Percentiles rank a stretch among this genome's conserved stretches.
Evolutionary conservation across 768 basidiomycete species (phyloP).

Genomic region (Mycena vulgaris): DNA sequence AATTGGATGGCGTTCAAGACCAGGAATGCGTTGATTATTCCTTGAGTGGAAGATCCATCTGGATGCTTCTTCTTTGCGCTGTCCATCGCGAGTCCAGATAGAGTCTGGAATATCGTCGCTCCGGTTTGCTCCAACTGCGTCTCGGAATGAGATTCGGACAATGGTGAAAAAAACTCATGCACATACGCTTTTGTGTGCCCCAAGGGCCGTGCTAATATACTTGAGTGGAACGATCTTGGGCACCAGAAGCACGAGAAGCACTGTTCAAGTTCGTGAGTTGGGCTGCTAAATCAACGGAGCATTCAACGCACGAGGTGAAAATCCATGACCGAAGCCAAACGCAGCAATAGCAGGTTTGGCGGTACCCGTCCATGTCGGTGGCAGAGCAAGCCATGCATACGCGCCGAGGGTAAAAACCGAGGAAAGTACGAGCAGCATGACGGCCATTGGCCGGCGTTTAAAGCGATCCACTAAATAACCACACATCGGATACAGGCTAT

Average conservation of each 20-base stretch:
- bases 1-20: constrained; percentile 72
- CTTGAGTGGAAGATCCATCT: constrained; percentile 36
- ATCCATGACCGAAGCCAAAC: constrained; percentile 81
- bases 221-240: constrained; percentile 79
- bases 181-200: constrained; percentile 84
- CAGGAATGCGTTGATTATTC: constrained; percentile 32
- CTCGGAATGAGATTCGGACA: neutral
- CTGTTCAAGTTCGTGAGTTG: constrained; percentile 51
- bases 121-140: constrained; percentile 81
- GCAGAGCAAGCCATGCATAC: constrained; percentile 78
- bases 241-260: constrained; percentile 81
- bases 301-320: constrained; percentile 71
- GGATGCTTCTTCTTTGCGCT: constrained; percentile 49
- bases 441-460: constrained; percentile 70
- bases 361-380: constrained; percentile 68
- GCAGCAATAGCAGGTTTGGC: constrained; percentile 74
- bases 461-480: constrained; percentile 77
- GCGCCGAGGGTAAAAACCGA: constrained; percentile 72
- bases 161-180: neutral
- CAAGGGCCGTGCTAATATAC: constrained; percentile 85
- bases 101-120: constrained; percentile 73
- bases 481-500: constrained; percentile 55
- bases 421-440: constrained; percentile 71
- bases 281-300: neutral
- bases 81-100: constrained; percentile 81